Conservation (phyloP, 768 basidiomycete genomes). For the Harrya chromipes region DNA sequence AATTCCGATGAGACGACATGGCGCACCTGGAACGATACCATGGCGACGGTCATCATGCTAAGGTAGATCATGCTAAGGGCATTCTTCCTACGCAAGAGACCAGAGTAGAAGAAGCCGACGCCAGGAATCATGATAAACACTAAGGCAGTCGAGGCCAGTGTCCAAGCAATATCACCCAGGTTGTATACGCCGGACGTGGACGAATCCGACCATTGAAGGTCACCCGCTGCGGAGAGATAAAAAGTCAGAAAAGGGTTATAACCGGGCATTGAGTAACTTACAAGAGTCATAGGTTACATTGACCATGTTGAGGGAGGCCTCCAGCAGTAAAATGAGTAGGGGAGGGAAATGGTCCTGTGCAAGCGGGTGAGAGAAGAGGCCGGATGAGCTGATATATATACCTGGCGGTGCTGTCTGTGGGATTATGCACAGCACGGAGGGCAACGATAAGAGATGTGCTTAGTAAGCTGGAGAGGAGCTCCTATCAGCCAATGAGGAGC, state of each 20-base stretch:
- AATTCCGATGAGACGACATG: slow-evolving; percentile 39
- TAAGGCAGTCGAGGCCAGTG: slow-evolving; percentile 70
- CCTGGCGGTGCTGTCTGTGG: slow-evolving; percentile 12
- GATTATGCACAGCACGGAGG: slow-evolving; percentile 12
- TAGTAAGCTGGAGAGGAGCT: slow-evolving; percentile 18
- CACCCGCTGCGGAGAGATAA: slow-evolving; percentile 32
- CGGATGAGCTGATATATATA: no score
- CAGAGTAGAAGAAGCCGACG: slow-evolving; percentile 88
- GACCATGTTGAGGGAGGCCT: slow-evolving; percentile 32
- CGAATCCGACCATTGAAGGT: slow-evolving; percentile 32
- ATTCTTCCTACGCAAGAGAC: slow-evolving; percentile 88
- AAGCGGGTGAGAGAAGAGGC: slow-evolving; percentile 1
- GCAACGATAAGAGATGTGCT: slow-evolving; percentile 19
- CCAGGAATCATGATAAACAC: slow-evolving; percentile 87
- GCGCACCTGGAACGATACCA: slow-evolving; percentile 81
- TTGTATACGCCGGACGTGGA: slow-evolving; percentile 40
- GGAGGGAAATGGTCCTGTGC: neutral
- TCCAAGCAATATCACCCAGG: slow-evolving; percentile 68
- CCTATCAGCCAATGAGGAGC: slow-evolving; percentile 22
- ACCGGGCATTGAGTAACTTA: neutral
- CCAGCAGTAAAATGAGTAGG: neutral
- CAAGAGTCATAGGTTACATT: slow-evolving; percentile 43
- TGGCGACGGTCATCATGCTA: slow-evolving; percentile 70
- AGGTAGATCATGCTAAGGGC: slow-evolving; percentile 88
- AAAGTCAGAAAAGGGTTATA: neutral